Percentiles rank a stretch among this genome's conserved stretches.
Conservation (phyloP, 2,329 filamentous ascomycete species). For the Ascochyta clinopodiicola region DNA sequence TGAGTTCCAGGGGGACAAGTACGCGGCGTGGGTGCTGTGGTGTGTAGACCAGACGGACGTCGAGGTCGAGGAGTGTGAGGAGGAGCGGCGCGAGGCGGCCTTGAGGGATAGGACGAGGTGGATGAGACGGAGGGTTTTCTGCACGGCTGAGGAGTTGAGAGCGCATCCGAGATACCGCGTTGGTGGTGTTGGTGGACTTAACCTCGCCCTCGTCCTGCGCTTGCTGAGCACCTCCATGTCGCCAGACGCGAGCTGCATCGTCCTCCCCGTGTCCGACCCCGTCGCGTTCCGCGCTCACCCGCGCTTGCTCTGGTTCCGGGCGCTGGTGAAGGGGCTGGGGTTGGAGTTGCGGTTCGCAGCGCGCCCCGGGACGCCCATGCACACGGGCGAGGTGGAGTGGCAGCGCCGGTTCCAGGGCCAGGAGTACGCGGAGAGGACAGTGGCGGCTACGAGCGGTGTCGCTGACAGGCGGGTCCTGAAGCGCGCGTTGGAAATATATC, state of each 20-base stretch:
- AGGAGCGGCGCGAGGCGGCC: neutral
- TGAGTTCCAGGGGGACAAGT: neutral
- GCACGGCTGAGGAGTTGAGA: neutral
- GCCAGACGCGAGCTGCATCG: neutral
- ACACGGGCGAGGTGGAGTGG: neutral
- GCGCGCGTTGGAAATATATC: neutral
- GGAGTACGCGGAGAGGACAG: neutral
- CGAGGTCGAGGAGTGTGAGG: neutral
- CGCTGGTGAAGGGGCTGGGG: neutral
- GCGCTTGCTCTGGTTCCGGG: neutral
- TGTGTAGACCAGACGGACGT: neutral
- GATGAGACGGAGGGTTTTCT: too few relatives aligned
- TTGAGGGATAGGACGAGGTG: too few relatives aligned
- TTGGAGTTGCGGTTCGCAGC: neutral
- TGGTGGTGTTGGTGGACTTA: neutral
- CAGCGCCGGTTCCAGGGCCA: neutral
- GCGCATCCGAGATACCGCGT: neutral
- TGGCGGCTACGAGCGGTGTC: neutral
- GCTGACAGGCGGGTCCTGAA: neutral
- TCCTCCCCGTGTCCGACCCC: neutral
- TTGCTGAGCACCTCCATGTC: neutral
- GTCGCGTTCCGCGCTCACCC: neutral
- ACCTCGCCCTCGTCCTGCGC: neutral
- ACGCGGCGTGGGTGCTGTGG: constrained; percentile 1
- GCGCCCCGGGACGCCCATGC: neutral